Evolutionary conservation across 2,329 filamentous ascomycete species (phyloP), one percentile per base, ranked within the genome.

Genomic region (Curvularia sp.): DNA sequence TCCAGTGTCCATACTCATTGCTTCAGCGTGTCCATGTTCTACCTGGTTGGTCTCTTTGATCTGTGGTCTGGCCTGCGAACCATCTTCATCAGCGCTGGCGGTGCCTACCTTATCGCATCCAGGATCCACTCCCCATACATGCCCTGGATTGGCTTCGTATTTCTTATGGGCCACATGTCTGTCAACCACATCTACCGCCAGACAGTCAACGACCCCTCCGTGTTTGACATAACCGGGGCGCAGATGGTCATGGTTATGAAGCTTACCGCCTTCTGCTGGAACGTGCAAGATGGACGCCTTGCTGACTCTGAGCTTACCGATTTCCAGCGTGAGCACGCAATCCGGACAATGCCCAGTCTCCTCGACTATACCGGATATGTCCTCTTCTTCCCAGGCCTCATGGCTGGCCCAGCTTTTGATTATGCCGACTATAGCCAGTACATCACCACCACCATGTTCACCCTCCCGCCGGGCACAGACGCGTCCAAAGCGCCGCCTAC

Each of bases 211-310:
- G 83, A 87, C 60, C 86, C 91, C 0, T 83, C 85, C 38, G 78
- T 80, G 1, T 83, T 97, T 58, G 95, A 99, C 75, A 93, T 99
- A 67, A 97, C 94, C 56, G 78, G 90, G 39, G 93, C 94, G 1
- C 95, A 99, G 78, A 99, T 99, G 95, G 95, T 99, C 32, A 80
- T 98, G 68, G 89, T 98, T 63, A 99, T 99, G 92, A 99, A 99
- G 74, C 86, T 99, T 34, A 92, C 89, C 21, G 91, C 94, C 5
- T 99, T 99, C 74, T 96, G 92, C 80, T 99, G 95, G 95, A 98
- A 98, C 74, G 89, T 98, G 8, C 93, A 95, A 70, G 95, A 99
- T 76, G 96, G 95, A 19, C 87, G 89, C 57, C 83, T 96, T 19
- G 88, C 92, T 3, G 87, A 89, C 18, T 84, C 89, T 42, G 87